A percentile compares a stretch with the other conserved stretches of the same genome.
Evolutionary conservation across 805 yeast species (phyloP).

Genomic region (Saturnispora besseyi): DNA sequence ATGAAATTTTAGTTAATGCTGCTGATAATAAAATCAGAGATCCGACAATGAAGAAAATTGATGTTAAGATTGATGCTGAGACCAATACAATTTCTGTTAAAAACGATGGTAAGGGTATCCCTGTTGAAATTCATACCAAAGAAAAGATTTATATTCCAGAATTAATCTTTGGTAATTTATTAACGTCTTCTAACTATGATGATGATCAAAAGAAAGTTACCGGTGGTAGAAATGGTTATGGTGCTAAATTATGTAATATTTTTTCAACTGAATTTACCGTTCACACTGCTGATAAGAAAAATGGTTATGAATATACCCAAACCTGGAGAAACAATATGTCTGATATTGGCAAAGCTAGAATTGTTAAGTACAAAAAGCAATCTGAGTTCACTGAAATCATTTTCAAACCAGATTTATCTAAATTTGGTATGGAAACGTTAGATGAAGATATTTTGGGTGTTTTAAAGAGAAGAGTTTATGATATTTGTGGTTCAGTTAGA

Average conservation of each 20-base stretch:
- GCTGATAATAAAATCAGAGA: slow-evolving; percentile 98
- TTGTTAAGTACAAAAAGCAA: slow-evolving; percentile 46
- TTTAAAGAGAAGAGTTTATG: slow-evolving; percentile 87
- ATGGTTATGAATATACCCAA: slow-evolving; percentile 61
- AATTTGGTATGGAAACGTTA: slow-evolving; percentile 76
- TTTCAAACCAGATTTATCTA: slow-evolving; percentile 77
- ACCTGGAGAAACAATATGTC: slow-evolving; percentile 86
- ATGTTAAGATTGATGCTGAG: slow-evolving; percentile 73
- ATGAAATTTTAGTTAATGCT: slow-evolving; percentile 94
- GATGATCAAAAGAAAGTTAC: slow-evolving; percentile 93
- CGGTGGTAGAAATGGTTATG: slow-evolving; percentile 98
- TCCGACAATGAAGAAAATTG: slow-evolving; percentile 76
- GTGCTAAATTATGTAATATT: slow-evolving; percentile 95
- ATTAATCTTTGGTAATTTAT: slow-evolving; percentile 86
- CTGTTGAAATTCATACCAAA: slow-evolving; percentile 84
- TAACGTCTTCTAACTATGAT: slow-evolving; percentile 93
- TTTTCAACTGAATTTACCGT: slow-evolving; percentile 80
- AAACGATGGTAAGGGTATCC: slow-evolving; percentile 95
- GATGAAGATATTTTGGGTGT: slow-evolving; percentile 82
- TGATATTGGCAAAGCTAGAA: slow-evolving; percentile 64
- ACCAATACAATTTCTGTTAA: slow-evolving; percentile 66
- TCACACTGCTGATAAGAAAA: slow-evolving; percentile 76
- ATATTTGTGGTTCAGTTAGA: slow-evolving; percentile 86
- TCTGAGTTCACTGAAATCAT: slow-evolving; percentile 80
- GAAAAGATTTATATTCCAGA: slow-evolving; percentile 94